Evolutionary conservation across 2,329 filamentous ascomycete genomes (phyloP).

Genomic region (Didymella glomerata): DNA sequence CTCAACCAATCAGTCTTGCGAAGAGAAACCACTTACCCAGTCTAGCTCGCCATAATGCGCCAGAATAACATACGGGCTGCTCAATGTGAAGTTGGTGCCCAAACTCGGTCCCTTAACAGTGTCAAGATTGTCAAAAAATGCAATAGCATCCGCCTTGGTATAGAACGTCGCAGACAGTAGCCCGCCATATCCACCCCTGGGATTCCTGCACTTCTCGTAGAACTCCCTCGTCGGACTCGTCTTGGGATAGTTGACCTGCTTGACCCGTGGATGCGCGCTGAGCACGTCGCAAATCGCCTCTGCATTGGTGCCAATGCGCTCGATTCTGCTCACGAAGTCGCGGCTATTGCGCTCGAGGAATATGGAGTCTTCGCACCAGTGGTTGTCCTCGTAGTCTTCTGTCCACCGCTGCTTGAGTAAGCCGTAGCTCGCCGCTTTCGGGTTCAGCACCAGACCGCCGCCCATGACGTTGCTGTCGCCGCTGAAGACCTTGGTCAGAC

Average conservation of each 20-base stretch:
- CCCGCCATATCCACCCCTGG: slow-evolving; percentile 85
- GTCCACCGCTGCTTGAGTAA: slow-evolving; percentile 72
- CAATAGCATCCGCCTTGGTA: slow-evolving; percentile 72
- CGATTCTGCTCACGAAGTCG: slow-evolving; percentile 84
- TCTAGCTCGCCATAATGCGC: slow-evolving; percentile 91
- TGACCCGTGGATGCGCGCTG: slow-evolving; percentile 69
- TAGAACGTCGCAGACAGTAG: slow-evolving; percentile 86
- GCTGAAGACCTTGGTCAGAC: slow-evolving; percentile 95
- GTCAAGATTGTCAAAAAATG: slow-evolving; percentile 85
- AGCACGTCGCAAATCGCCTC: slow-evolving; percentile 82
- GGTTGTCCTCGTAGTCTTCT: slow-evolving; percentile 81
- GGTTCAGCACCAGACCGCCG: slow-evolving; percentile 74
- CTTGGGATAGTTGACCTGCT: slow-evolving; percentile 87
- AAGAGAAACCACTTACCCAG: slow-evolving; percentile 67
- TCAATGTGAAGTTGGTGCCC: slow-evolving; percentile 95
- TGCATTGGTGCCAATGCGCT: slow-evolving; percentile 84
- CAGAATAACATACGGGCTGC: slow-evolving; percentile 87
- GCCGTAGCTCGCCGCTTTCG: slow-evolving; percentile 73
- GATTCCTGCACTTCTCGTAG: slow-evolving; percentile 81
- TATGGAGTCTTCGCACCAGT: slow-evolving; percentile 92
- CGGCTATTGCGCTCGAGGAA: slow-evolving; percentile 97
- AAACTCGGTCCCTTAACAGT: slow-evolving; percentile 94
- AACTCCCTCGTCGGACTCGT: slow-evolving; percentile 71
- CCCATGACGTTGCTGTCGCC: slow-evolving; percentile 99
- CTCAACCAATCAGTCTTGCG: background rate